phyloP scores from a whole-genome alignment of 2,329 filamentous ascomycete genomes.

The Trichophyton verrucosum region DNA sequence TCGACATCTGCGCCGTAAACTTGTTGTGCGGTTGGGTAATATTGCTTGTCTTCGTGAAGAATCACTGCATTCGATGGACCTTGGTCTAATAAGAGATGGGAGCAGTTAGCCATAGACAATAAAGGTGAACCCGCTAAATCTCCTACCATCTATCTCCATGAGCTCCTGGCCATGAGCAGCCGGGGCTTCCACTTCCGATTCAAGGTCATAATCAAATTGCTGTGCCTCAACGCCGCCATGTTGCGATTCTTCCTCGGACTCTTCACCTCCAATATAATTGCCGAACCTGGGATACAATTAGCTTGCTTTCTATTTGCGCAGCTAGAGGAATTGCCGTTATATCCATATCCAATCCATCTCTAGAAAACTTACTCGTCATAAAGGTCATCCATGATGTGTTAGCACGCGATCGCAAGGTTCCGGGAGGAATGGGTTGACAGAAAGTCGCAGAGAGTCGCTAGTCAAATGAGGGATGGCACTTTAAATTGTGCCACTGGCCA shows the following conservation, averaged over 20 bases:
- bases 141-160: constrained; percentile 76
- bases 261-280: constrained; percentile 93
- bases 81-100: constrained; percentile 42
- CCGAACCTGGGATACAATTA: constrained; percentile 57
- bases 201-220: constrained; percentile 65
- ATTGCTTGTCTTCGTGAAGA: constrained; percentile 97
- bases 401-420: background rate
- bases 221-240: constrained; percentile 64
- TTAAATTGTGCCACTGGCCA: background rate
- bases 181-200: constrained; percentile 49
- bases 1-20: constrained; percentile 92
- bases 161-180: constrained; percentile 61
- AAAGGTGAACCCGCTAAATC: background rate
- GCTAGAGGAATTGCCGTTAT: no score
- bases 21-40: constrained; percentile 95
- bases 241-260: constrained; percentile 74
- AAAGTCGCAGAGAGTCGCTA: background rate
- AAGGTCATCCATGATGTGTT: constrained; percentile 66
- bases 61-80: constrained; percentile 94
- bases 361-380: constrained; percentile 66
- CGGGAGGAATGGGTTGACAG: background rate
- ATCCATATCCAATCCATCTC: background rate
- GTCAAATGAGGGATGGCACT: background rate
- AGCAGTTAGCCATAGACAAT: background rate
- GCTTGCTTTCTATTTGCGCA: background rate